phyloP scores from a whole-genome alignment of 2,329 filamentous ascomycete genomes.

The Lachnellula willkommii region DNA sequence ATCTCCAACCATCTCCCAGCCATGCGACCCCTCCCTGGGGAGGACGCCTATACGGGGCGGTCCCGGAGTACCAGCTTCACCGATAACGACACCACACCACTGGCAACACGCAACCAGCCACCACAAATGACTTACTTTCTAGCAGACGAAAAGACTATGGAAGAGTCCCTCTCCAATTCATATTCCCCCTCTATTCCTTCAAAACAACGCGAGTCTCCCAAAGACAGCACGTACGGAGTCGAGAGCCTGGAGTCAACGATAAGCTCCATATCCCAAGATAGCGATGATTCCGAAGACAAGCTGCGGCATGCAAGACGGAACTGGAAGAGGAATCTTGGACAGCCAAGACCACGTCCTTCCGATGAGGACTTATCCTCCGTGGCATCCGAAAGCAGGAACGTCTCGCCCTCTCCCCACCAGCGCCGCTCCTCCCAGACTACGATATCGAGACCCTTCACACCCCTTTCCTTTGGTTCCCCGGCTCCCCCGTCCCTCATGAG shows the following conservation, averaged over 20 bases:
- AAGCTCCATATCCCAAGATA: slow-evolving; percentile 27
- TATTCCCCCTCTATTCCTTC: slow-evolving; percentile 17
- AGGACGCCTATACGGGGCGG: slow-evolving; percentile 38
- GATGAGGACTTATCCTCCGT: slow-evolving; percentile 23
- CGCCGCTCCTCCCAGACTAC: slow-evolving; percentile 30
- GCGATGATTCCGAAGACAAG: slow-evolving; percentile 27
- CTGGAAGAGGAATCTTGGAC: slow-evolving; percentile 26
- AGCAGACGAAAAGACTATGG: slow-evolving; percentile 45
- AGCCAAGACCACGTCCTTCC: slow-evolving; percentile 14
- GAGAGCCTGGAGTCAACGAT: slow-evolving; percentile 32
- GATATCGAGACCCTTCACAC: slow-evolving; percentile 42
- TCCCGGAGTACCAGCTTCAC: slow-evolving; percentile 34
- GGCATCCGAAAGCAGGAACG: slow-evolving; percentile 31
- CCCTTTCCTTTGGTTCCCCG: slow-evolving; percentile 38
- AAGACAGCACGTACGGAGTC: slow-evolving; percentile 29
- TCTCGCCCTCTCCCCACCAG: slow-evolving; percentile 25
- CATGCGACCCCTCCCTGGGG: slow-evolving; percentile 45
- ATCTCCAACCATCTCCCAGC: slow-evolving; percentile 4
- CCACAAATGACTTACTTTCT: slow-evolving; percentile 49
- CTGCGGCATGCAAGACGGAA: slow-evolving; percentile 22
- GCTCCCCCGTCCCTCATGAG: slow-evolving; percentile 41
- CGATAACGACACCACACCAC: slow-evolving; percentile 35
- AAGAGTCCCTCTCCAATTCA: slow-evolving; percentile 35
- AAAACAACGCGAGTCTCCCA: slow-evolving; percentile 34
- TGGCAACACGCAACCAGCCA: slow-evolving; percentile 30